Base-by-base conservation (phyloP, 257 asterid species). In the Solanum gandarillasii region DNA sequence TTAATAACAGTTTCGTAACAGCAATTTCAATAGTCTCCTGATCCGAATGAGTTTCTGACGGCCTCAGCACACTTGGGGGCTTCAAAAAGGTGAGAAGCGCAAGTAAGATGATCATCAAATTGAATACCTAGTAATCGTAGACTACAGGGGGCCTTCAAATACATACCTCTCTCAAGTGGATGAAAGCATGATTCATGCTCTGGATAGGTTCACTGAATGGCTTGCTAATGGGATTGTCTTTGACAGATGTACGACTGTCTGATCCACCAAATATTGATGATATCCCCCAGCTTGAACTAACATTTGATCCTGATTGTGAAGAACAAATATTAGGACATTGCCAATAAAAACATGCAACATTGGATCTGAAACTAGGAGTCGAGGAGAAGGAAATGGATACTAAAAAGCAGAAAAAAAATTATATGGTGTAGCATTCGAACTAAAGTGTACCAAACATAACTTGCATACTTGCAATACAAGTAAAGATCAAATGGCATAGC, bases 261-360 rank as follows among this genome's bases (percentile, higher is more conserved):
- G 93, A 90, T 52, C 97, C 91, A 84, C 99, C 99, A 88, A 97
- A 97, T 83, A 97, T 96, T 38, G 99, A 95, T 88, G 99, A 93
- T 89, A 97, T 95, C 83, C 99, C 98, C 99, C 99, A 97, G 84
- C 88, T 83, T 32, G 99, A 95, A 88, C 93, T 92, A 84, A 93
- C 36, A 88, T 87, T 93, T 89, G 87, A 90, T 87, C 90, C 98
- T 94, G 94, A 86, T 36, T 48, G 34, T 70, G 32, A 88, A 89
- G 41, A 79, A 87, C 83, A 72, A 71, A 27, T 13, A 23, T 46
- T 73, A 58, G 25, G 73, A 38, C 38, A 32, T 87, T 9, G 12
- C 25, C 36, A 79, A 78, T 52, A 60, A 52, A 65, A 35, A 38
- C 41, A 81, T 10, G 68, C 68, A 81, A 48, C 29, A 81, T 18